phyloP scores from a whole-genome alignment of 148 eudicot genomes.

The Rhododendron mucronatum region DNA sequence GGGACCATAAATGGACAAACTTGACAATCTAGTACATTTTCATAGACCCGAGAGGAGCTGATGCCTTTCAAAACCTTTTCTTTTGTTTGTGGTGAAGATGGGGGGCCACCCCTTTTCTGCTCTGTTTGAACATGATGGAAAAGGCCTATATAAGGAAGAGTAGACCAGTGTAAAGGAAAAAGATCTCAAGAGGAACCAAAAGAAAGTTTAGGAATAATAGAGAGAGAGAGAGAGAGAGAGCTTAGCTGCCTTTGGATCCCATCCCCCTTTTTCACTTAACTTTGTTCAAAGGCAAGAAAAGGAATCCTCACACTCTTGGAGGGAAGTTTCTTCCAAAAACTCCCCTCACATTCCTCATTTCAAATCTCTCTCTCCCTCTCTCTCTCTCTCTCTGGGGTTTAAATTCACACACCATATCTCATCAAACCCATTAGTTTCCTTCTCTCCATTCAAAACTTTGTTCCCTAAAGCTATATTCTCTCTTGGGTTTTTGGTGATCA shows the following conservation, averaged over 20 bases:
- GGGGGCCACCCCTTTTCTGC: background rate
- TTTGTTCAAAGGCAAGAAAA: conserved; percentile 13
- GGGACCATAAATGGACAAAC: background rate
- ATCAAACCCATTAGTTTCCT: background rate
- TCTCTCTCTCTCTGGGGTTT: background rate
- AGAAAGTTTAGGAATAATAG: background rate
- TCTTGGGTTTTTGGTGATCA: background rate
- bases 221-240: background rate
- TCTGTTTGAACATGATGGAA: background rate
- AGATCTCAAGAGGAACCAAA: conserved; percentile 3
- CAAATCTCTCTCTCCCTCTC: background rate
- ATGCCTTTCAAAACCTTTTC: background rate
- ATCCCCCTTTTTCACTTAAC: background rate
- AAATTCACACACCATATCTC: background rate
- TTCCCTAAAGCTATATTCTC: background rate
- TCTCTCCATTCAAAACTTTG: background rate
- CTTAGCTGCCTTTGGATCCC: conserved; percentile 13
- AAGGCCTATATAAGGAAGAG: conserved; percentile 13
- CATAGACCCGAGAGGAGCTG: background rate
- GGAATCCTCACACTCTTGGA: conserved; percentile 17
- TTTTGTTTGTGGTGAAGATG: background rate
- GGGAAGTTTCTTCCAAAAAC: conserved; percentile 12
- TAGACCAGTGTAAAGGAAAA: background rate
- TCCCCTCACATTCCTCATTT: conserved; percentile 1
- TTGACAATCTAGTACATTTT: background rate